Base-by-base conservation (phyloP, 2,329 filamentous ascomycete genomes). In the Fusarium transvaalense region DNA sequence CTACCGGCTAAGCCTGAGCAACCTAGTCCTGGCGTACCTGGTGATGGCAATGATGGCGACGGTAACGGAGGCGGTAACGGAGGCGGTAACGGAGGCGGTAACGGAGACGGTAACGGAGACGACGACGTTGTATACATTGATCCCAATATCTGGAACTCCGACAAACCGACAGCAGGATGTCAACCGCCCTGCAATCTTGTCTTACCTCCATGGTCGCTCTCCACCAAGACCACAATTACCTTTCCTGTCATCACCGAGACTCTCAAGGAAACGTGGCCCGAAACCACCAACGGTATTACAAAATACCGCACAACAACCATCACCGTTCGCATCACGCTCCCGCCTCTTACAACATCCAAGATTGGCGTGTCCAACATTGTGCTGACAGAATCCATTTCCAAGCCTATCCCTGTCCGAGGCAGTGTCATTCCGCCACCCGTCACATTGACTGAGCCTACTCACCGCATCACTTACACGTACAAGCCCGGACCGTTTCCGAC, bases 321-420 rank as follows among this genome's bases (percentile, higher is more conserved):
- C 55, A 66, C 61, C 1, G 56, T 65, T 7, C 56, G 19, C 1
- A 61, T 65, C 37, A 66, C 63, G 4, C 32, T 66, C 1, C 63
- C 63, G 5, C 63, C 61, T 10, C 19, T 66, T 9, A 65, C 55
- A 5, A 53, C 63, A 1, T 52, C 63, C 6, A 5, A 56, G 31
- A 64, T 66, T 51, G 59, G n/a, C 3, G 54, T 66, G 7, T 64
- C 62, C 21, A 66, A 55, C 23, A 45, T 66, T 12, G 37, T 66
- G 9, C 15, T 66, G 12, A 66, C 42, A 17, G 54, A 27, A 6
- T 47, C 59, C 4, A 60, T 38, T 9, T 66, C 60, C 4, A 59
- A 41, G 15, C 42, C 48, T 31, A 17, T 66, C 1, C 32, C 38
- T 31, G 12, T 66, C 23, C 38, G 59, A 15, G 48, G 53, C 12